These are phyloP conservation scores for Blastobotrys terrestris DNA, from an alignment of 805 yeast species.

Conservation along the genomic window DNA sequence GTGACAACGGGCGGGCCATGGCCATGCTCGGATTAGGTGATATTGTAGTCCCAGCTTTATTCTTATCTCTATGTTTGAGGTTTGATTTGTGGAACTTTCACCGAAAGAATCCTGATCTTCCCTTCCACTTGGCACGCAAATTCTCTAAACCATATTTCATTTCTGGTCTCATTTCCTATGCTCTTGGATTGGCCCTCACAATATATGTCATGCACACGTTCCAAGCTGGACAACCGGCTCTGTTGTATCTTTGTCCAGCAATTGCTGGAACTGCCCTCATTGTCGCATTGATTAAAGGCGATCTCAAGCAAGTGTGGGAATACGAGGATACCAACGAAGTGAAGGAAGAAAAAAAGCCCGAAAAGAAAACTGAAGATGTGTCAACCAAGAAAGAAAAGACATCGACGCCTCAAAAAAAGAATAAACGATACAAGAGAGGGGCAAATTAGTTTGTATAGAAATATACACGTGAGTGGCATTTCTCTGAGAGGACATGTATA, in stretches of 20 bases:
- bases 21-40: conserved; percentile 61
- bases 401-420: not conserved
- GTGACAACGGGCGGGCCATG: conserved; percentile 16
- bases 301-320: conserved; percentile 36
- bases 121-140: conserved; percentile 23
- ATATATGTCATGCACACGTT: conserved; percentile 35
- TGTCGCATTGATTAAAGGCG: conserved; percentile 37
- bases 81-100: conserved; percentile 45
- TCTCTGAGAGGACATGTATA: too few species aligned
- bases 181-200: conserved; percentile 41
- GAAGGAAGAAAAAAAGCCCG: conserved; percentile 20
- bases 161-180: conserved; percentile 42
- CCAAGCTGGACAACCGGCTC: conserved; percentile 58
- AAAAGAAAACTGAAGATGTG: not conserved
- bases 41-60: conserved; percentile 53
- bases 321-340: conserved; percentile 22
- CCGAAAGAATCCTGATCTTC: conserved; percentile 23
- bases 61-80: conserved; percentile 47
- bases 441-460: not conserved
- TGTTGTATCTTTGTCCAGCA: conserved; percentile 55
- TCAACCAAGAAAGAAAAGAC: not conserved
- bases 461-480: too few species aligned
- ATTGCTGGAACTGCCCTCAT: conserved; percentile 31
- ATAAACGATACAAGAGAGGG: not conserved
- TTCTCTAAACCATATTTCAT: conserved; percentile 43